A percentile compares a stretch with the other conserved stretches of the same genome.
phyloP scores from a whole-genome alignment of 768 basidiomycete species.

The Dioszegia crocea region DNA sequence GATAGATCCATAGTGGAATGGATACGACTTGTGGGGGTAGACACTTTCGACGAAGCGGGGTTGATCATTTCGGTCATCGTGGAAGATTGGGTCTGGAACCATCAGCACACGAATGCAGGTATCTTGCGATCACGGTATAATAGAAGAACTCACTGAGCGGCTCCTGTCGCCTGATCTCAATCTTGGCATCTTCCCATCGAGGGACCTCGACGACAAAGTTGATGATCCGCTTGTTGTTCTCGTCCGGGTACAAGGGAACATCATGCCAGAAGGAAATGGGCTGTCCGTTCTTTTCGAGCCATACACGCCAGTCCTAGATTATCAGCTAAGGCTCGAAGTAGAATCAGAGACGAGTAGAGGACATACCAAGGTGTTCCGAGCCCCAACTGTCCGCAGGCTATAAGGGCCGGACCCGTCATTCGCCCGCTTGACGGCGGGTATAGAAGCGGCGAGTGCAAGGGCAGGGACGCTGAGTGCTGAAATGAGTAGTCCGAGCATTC shows the following conservation, averaged over 20 bases:
- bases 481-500: not conserved
- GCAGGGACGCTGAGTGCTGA: not conserved
- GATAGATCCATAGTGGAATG: constrained; percentile 9
- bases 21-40: constrained; percentile 6
- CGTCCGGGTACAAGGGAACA: constrained; percentile 1
- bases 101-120: too few relatives aligned
- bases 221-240: not conserved
- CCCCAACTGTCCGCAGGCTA: constrained; percentile 2
- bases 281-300: constrained; percentile 7
- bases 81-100: constrained; percentile 7
- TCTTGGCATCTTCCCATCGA: constrained; percentile 7
- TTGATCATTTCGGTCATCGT: constrained; percentile 2
- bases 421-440: not conserved
- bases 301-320: constrained; percentile 2
- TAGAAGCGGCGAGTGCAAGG: not conserved
- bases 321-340: not conserved
- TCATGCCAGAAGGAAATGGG: constrained; percentile 8
- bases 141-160: not conserved
- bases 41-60: constrained; percentile 8
- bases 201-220: constrained; percentile 6
- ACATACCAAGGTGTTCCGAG: constrained; percentile 2
- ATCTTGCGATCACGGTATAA: too few relatives aligned
- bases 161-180: constrained; percentile 7
- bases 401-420: constrained; percentile 1
- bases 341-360: too few relatives aligned